phyloP scores from a whole-genome alignment of 805 yeast genomes.

The Priceomyces melissophilus region DNA sequence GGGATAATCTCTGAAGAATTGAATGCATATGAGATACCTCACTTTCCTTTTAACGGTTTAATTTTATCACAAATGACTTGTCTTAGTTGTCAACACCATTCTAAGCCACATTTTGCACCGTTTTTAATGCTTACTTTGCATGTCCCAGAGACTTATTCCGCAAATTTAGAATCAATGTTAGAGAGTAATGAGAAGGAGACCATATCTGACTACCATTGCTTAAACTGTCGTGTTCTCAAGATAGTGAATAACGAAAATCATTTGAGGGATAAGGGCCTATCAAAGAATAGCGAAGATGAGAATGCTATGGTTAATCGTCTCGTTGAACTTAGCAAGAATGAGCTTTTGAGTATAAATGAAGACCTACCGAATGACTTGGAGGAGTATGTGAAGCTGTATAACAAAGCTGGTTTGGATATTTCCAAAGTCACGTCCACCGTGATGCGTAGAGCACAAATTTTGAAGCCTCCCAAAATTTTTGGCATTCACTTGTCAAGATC shows the following conservation, averaged over 20 bases:
- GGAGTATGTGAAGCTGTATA: conserved; percentile 45
- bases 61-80: conserved; percentile 68
- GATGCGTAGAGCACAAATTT: conserved; percentile 58
- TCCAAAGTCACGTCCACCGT: conserved; percentile 58
- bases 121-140: conserved; percentile 71
- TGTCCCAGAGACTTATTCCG: conserved; percentile 56
- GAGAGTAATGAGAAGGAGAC: conserved; percentile 59
- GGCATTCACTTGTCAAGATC: conserved; percentile 87
- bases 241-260: conserved; percentile 28
- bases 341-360: conserved; percentile 54
- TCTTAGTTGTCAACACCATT: conserved; percentile 57
- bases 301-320: conserved; percentile 29
- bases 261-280: conserved; percentile 16
- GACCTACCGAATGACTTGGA: conserved; percentile 55
- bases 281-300: conserved; percentile 21
- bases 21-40: conserved; percentile 41
- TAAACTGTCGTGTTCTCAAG: conserved; percentile 53
- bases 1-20: conserved; percentile 6
- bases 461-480: conserved; percentile 66
- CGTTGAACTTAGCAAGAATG: conserved; percentile 30
- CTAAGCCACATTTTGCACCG: conserved; percentile 56
- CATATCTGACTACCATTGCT: conserved; percentile 77
- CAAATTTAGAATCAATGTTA: conserved; percentile 53
- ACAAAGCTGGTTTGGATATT: conserved; percentile 41
- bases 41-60: conserved; percentile 71